Evolutionary conservation across 2,329 filamentous ascomycete genomes (phyloP).

Genomic region (Coniochaeta pulveracea): DNA sequence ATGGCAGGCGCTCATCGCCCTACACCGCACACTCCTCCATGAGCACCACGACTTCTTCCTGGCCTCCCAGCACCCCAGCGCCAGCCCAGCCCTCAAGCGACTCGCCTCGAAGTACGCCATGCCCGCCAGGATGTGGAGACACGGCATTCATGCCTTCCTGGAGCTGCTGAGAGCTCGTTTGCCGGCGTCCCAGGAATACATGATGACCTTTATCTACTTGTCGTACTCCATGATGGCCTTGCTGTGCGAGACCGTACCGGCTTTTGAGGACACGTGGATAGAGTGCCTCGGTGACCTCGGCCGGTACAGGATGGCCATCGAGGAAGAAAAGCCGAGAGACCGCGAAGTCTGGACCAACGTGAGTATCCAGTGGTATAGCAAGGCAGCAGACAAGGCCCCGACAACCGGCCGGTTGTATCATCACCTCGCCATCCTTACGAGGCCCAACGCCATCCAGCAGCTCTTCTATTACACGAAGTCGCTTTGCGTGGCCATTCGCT

Average conservation of each 20-base stretch:
- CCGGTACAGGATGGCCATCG: constrained; percentile 77
- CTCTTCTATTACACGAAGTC: constrained; percentile 63
- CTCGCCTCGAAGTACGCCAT: constrained; percentile 77
- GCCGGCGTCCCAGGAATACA: constrained; percentile 71
- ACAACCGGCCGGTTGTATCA: constrained; percentile 74
- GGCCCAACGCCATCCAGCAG: constrained; percentile 59
- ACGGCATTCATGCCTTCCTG: constrained; percentile 79
- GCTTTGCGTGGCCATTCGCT: constrained; percentile 56
- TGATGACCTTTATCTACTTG: constrained; percentile 82
- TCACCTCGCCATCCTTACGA: constrained; percentile 69
- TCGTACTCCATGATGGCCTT: constrained; percentile 86
- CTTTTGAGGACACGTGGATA: constrained; percentile 83
- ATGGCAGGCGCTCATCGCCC: constrained; percentile 72
- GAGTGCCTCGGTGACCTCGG: constrained; percentile 84
- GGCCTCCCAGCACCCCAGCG: constrained; percentile 75
- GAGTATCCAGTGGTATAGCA: constrained; percentile 73
- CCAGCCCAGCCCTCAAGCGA: constrained; percentile 52
- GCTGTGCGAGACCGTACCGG: constrained; percentile 72
- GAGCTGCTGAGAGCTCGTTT: constrained; percentile 65
- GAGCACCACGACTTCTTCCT: constrained; percentile 83
- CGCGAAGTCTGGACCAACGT: constrained; percentile 75
- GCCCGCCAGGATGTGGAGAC: constrained; percentile 89
- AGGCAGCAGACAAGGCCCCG: constrained; percentile 67
- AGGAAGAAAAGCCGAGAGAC: constrained; percentile 66
- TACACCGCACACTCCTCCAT: constrained; percentile 71